phyloP scores from a whole-genome alignment of 2,329 filamentous ascomycete species.

The Monosporascus sp. region DNA sequence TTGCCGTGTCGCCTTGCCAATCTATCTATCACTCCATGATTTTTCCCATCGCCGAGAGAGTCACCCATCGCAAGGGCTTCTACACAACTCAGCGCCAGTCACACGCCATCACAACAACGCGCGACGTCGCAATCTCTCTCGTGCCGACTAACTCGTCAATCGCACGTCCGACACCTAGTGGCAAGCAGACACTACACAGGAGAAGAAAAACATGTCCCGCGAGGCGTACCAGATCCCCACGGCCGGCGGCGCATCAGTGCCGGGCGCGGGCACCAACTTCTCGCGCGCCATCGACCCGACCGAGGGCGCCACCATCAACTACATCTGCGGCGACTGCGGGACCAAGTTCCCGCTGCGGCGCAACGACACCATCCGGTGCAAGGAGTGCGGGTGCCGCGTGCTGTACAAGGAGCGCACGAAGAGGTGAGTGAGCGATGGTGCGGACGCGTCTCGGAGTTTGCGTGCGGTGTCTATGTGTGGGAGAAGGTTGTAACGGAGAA shows the following conservation, averaged over 20 bases:
- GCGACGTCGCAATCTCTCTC: too few species aligned
- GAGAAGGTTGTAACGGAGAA: neutral
- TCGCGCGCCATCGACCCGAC: slow-evolving; percentile 35
- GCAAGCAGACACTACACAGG: neutral
- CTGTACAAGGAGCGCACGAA: slow-evolving; percentile 98
- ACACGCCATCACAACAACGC: too few species aligned
- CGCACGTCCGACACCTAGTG: neutral
- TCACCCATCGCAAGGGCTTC: too few species aligned
- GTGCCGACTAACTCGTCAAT: neutral
- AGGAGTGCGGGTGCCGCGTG: slow-evolving; percentile 90
- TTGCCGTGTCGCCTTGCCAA: neutral
- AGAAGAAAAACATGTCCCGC: slow-evolving; percentile 50
- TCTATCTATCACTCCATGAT: neutral
- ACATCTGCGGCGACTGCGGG: slow-evolving; percentile 81
- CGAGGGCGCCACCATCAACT: slow-evolving; percentile 56
- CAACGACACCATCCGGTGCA: slow-evolving; percentile 78
- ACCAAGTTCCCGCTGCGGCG: slow-evolving; percentile 69
- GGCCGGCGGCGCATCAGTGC: slow-evolving; percentile 35
- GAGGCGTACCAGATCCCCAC: slow-evolving; percentile 74
- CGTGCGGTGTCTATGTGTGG: too few species aligned
- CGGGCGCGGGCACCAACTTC: slow-evolving; percentile 36
- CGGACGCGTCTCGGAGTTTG: too few species aligned
- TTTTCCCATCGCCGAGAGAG: too few species aligned
- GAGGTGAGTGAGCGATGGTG: slow-evolving; percentile 56
- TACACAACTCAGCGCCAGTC: too few species aligned